These are phyloP conservation scores for Fusarium pilosicola DNA, from an alignment of 2,329 filamentous ascomycete species.

Conservation along the genomic window DNA sequence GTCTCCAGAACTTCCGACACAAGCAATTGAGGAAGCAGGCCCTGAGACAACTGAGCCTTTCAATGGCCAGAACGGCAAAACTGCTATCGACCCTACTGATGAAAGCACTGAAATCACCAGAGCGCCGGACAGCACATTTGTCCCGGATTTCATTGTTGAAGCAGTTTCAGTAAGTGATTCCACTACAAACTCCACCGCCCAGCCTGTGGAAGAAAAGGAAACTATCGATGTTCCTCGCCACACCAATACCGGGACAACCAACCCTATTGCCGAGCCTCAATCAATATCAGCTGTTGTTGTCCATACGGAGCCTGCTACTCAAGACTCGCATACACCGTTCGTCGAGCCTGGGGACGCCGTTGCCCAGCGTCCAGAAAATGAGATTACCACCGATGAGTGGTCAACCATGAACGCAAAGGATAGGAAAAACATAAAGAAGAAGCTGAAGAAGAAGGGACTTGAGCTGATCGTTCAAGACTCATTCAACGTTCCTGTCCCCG, in stretches of 20 bases:
- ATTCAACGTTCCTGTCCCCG: not conserved
- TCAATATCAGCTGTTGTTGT: not conserved
- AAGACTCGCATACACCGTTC: not conserved
- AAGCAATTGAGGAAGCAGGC: not conserved
- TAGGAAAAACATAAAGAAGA: constrained; percentile 40
- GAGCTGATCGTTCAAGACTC: constrained; percentile 32
- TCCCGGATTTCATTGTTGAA: not conserved
- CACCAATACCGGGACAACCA: not conserved
- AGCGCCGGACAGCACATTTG: not conserved
- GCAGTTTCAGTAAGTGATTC: not conserved
- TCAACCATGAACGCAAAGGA: constrained; percentile 32
- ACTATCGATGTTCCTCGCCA: not conserved
- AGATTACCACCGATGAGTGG: constrained; percentile 39
- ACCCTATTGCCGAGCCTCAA: constrained; percentile 8
- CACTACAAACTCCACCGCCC: not conserved
- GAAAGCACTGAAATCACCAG: not conserved
- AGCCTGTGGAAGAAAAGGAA: not conserved
- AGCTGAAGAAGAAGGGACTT: constrained; percentile 37
- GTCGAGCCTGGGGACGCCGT: not conserved
- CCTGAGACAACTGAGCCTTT: constrained; percentile 10
- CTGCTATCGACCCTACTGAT: not conserved
- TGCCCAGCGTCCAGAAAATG: constrained; percentile 32
- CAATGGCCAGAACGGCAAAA: not conserved
- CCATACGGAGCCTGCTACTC: not conserved
- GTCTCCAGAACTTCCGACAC: not conserved